Conservation (phyloP, 495 filamentous ascomycete genomes). For the Barbatosphaeria neglecta region DNA sequence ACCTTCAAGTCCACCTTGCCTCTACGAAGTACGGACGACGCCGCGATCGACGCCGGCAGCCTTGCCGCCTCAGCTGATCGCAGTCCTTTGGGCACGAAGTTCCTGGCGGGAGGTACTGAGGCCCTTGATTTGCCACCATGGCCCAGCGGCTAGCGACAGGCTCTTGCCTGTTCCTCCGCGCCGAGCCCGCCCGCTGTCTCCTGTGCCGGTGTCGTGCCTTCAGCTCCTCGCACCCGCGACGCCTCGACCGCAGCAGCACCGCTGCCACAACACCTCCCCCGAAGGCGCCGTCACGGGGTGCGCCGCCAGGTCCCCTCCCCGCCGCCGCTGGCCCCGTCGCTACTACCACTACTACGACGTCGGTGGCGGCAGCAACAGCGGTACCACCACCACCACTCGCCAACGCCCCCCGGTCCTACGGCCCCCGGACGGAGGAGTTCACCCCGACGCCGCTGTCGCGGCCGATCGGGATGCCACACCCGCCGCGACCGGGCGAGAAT, state of each 20-base stretch:
- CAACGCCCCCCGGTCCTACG: constrained; percentile 40
- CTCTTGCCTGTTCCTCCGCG: background rate
- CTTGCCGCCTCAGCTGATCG: background rate
- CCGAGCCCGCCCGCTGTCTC: constrained; percentile 19
- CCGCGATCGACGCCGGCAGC: background rate
- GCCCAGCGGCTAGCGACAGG: constrained; percentile 7
- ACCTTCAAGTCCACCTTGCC: too few species aligned
- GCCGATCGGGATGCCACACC: constrained; percentile 67
- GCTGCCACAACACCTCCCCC: constrained; percentile 3
- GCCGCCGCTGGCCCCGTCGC: background rate
- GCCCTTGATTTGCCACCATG: constrained; percentile 9
- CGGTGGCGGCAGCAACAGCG: background rate
- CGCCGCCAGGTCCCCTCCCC: background rate
- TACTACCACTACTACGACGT: too few species aligned
- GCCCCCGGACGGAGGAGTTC: constrained; percentile 46
- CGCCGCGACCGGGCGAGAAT: constrained; percentile 68
- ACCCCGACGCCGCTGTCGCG: constrained; percentile 58
- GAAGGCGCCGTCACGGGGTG: constrained; percentile 5
- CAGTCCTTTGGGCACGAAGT: background rate
- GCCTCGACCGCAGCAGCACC: constrained; percentile 20
- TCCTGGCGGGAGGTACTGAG: background rate
- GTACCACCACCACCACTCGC: constrained; percentile 17
- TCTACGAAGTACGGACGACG: too few species aligned
- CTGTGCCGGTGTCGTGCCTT: constrained; percentile 38
- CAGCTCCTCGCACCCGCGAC: constrained; percentile 27